Percentiles rank a stretch among this genome's conserved stretches.
These are phyloP conservation scores for Hibiscus mutabilis DNA, from an alignment of 345 rosid species.

Conservation along the genomic window DNA sequence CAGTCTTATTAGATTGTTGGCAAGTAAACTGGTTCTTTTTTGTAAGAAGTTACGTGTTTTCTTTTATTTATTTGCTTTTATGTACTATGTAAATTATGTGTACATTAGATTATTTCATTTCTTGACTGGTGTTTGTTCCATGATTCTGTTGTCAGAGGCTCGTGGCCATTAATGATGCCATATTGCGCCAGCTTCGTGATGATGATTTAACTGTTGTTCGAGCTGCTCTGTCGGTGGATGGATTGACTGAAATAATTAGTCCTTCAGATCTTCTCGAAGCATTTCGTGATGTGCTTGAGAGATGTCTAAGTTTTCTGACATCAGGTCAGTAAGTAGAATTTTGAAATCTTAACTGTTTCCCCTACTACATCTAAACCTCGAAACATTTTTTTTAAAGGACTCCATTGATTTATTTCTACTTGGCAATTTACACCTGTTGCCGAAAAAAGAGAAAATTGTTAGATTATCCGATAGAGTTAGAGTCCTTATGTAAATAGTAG, in stretches of 20 bases:
- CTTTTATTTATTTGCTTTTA: too few species aligned
- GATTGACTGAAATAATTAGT: conserved; percentile 43
- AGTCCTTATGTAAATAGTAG: too few species aligned
- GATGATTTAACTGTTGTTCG: conserved; percentile 72
- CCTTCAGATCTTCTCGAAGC: conserved; percentile 53
- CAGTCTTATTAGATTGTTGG: not conserved
- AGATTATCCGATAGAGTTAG: too few species aligned
- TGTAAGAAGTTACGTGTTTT: not conserved
- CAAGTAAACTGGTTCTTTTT: too few species aligned
- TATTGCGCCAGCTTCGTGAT: conserved; percentile 68
- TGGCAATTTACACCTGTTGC: not conserved
- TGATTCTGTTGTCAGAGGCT: conserved; percentile 43
- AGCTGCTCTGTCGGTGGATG: conserved; percentile 62
- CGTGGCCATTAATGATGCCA: conserved; percentile 53
- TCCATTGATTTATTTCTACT: not conserved
- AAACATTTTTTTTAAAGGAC: not conserved
- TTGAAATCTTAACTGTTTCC: not conserved
- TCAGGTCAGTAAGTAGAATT: conserved; percentile 42
- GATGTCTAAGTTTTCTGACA: conserved; percentile 38
- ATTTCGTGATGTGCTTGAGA: conserved; percentile 41
- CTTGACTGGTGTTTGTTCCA: not conserved
- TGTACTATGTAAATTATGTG: not conserved
- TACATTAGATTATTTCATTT: not conserved
- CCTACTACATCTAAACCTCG: not conserved
- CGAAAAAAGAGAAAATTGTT: not conserved